Percentiles rank a stretch among this genome's conserved stretches.
Evolutionary conservation across 345 rosid genomes (phyloP).

Genomic region (Cardamine resedifolia): DNA sequence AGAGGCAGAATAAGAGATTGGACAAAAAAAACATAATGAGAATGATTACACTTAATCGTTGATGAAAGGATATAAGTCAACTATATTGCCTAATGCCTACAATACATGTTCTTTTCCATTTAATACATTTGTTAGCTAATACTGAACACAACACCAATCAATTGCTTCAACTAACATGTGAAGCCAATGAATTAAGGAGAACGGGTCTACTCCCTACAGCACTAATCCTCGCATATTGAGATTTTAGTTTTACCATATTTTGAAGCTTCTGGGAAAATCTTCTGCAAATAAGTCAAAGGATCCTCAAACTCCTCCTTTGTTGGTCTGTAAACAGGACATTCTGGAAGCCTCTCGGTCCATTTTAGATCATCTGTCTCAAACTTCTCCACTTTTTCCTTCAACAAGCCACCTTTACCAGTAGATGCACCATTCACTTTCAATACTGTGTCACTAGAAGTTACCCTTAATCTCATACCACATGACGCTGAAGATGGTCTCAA

Average conservation of each 20-base stretch:
- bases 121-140: neutral
- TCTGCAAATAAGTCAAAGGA: conserved; percentile 87
- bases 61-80: neutral
- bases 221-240: too few relatives aligned
- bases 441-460: conserved; percentile 45
- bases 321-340: conserved; percentile 95
- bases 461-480: conserved; percentile 72
- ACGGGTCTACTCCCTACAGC: neutral
- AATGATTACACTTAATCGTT: neutral
- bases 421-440: conserved; percentile 40
- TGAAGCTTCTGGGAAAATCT: conserved; percentile 94
- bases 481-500: conserved; percentile 63
- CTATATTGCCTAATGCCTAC: neutral
- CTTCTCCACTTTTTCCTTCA: conserved; percentile 70
- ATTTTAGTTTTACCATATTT: conserved; percentile 61
- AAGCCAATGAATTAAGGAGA: neutral
- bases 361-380: conserved; percentile 70
- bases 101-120: neutral
- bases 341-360: conserved; percentile 87
- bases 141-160: neutral
- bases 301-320: conserved; percentile 95
- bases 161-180: neutral
- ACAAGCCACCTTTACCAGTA: conserved; percentile 49
- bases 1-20: conserved; percentile 12
- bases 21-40: neutral